Evolutionary conservation across 805 yeast species (phyloP).

Genomic region (Limtongia smithiae): DNA sequence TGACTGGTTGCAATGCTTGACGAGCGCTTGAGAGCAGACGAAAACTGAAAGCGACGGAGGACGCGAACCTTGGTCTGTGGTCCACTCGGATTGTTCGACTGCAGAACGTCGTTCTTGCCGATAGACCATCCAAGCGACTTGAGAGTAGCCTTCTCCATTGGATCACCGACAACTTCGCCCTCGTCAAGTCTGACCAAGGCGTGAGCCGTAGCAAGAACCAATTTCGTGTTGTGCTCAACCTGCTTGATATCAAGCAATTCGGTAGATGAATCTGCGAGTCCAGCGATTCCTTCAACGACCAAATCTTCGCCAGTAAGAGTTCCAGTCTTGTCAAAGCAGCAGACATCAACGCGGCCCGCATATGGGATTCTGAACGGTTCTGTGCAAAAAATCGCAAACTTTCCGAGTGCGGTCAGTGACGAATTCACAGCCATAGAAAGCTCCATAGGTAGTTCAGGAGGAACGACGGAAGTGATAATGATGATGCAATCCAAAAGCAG

Average conservation of each 20-base stretch:
- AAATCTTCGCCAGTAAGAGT: slow-evolving; percentile 96
- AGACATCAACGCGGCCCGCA: slow-evolving; percentile 96
- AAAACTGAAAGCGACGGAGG: slow-evolving; percentile 92
- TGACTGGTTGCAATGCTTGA: slow-evolving; percentile 51
- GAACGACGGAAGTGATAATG: slow-evolving; percentile 95
- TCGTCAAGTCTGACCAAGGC: slow-evolving; percentile 92
- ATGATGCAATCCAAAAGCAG: slow-evolving; percentile 91
- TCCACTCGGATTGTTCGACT: slow-evolving; percentile 18
- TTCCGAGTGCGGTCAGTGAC: slow-evolving; percentile 81
- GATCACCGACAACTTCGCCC: slow-evolving; percentile 98
- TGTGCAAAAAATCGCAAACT: slow-evolving; percentile 89
- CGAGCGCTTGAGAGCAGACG: slow-evolving; percentile 92
- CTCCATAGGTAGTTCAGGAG: slow-evolving; percentile 99
- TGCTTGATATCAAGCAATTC: slow-evolving; percentile 52
- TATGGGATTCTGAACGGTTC: slow-evolving; percentile 97
- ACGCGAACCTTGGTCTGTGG: slow-evolving; percentile 53
- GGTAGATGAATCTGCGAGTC: slow-evolving; percentile 47
- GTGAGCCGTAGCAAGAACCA: slow-evolving; percentile 89
- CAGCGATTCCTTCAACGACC: slow-evolving; percentile 94
- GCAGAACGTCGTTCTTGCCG: slow-evolving; percentile 59
- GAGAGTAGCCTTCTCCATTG: slow-evolving; percentile 96
- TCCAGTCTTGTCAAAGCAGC: slow-evolving; percentile 98
- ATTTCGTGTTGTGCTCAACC: slow-evolving; percentile 65
- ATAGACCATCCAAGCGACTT: slow-evolving; percentile 83
- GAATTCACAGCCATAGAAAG: slow-evolving; percentile 96